Conservation (phyloP, 768 basidiomycete species). For the Pilatotrama ljubarskyi region DNA sequence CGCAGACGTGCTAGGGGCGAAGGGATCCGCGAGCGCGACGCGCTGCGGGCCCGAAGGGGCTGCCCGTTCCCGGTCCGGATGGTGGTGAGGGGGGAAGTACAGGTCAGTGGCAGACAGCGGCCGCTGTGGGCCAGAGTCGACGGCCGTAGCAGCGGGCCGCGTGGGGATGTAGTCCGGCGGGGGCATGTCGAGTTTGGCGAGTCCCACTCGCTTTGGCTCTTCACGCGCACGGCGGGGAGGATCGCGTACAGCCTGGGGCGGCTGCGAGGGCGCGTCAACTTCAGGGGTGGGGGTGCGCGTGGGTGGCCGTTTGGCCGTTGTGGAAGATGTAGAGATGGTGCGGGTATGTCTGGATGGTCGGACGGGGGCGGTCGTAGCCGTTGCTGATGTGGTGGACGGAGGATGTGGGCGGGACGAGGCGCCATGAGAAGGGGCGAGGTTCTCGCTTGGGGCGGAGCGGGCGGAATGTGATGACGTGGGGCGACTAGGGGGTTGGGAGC, state of each 20-base stretch:
- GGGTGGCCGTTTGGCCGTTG: background rate
- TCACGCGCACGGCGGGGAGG: slow-evolving; percentile 12
- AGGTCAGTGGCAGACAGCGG: slow-evolving; percentile 16
- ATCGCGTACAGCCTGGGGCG: background rate
- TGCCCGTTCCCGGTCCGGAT: background rate
- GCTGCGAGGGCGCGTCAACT: background rate
- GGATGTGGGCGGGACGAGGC: slow-evolving; percentile 2
- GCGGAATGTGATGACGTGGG: slow-evolving; percentile 29
- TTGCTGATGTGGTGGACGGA: background rate
- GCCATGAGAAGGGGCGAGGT: slow-evolving; percentile 1
- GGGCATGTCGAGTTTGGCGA: slow-evolving; percentile 22
- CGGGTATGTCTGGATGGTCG: slow-evolving; percentile 10
- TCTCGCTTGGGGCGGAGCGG: slow-evolving; percentile 15
- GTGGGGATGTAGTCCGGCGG: slow-evolving; percentile 24
- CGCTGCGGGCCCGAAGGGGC: slow-evolving; percentile 12
- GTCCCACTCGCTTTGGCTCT: slow-evolving; percentile 2
- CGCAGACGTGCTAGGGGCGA: background rate
- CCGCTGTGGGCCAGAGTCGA: slow-evolving; percentile 8
- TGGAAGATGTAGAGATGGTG: slow-evolving; percentile 12
- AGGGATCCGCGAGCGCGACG: background rate
- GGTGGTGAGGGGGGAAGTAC: slow-evolving; percentile 11
- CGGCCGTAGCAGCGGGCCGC: background rate
- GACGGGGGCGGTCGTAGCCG: background rate
- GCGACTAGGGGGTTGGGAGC: slow-evolving; percentile 29
- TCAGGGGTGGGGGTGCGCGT: slow-evolving; percentile 9